phyloP scores from a whole-genome alignment of 2,329 filamentous ascomycete species.

The Fusarium sterilihyphosum region DNA sequence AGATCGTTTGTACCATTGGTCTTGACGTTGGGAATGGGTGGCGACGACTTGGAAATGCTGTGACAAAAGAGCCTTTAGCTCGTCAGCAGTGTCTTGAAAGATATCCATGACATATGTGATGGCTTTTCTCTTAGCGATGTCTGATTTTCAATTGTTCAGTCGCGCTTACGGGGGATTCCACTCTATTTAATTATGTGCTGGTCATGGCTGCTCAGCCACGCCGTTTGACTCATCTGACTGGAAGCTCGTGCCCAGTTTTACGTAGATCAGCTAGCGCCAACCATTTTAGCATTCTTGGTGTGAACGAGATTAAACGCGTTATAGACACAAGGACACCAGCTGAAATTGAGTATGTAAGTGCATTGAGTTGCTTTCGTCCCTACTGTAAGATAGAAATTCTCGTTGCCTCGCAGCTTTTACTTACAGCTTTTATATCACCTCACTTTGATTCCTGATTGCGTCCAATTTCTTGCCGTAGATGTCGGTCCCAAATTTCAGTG shows the following conservation, averaged over 20 bases:
- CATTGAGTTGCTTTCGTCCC: neutral
- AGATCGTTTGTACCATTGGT: constrained; percentile 16
- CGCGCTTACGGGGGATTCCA: neutral
- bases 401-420: too few relatives aligned
- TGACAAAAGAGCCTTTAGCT: neutral
- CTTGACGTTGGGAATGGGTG: constrained; percentile 9
- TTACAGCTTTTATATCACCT: too few relatives aligned
- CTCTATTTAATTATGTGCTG: neutral
- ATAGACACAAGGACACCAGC: neutral
- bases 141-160: too few relatives aligned
- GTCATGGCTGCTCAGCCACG: neutral
- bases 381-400: neutral
- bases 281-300: neutral
- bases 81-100: accelerated
- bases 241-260: neutral
- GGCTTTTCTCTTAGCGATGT: too few relatives aligned
- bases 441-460: neutral
- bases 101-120: too few relatives aligned
- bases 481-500: too few relatives aligned
- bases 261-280: neutral
- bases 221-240: neutral
- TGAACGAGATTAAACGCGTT: neutral
- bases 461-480: accelerated
- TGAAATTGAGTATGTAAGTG: neutral
- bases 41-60: neutral